Evolutionary conservation across 208 protist genomes (phyloP), one percentile per base, ranked within the genome.

Genomic region (Lotmaria passim): DNA sequence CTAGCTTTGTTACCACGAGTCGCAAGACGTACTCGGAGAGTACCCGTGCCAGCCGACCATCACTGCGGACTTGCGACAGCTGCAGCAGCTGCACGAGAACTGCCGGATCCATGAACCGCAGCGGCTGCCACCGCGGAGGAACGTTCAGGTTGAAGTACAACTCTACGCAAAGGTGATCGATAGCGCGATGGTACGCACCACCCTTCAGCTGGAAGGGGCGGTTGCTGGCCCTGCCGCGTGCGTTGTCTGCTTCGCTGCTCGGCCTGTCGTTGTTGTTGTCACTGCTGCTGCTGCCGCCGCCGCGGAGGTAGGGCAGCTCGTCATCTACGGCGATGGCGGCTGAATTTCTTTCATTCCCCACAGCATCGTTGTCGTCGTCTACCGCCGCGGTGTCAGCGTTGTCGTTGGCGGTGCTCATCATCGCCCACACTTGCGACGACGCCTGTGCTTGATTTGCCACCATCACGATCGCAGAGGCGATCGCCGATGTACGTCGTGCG

Each of bases 371-470:
- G 7, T 47, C 55, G 23, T 60, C 55, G 3, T 4, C 30, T 34
- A 4, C 57, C 19, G 11, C 39, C 12, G 15, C 57, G n/a, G 30
- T 10, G 2, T 8, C 59, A 15, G 19, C 31, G 15, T 38, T 6
- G 30, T 1, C 31, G 19, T 12, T 41, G 15, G 26, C 19, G 14
- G 23, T 15, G 46, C 5, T 41, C 3, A 41, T 15, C n/a, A 26
- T 41, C 8, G 46, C 60, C 68, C 68, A 74, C 68, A 61, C 58
- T 5, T 5, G 31, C 11, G 68, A 74, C 39, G 57, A 67, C 14
- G 59, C 59, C 48, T 74, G 68, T n/a, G 26, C 38, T 10, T 61
- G 38, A 19, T 36, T 52, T 4, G 47, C 33, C 12, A 74, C 34
- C 58, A 74, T 51, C 30, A 67, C 17, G 12, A 74, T 30, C 17